Evolutionary conservation across 495 filamentous ascomycete species (phyloP).

Genomic region (Tuber umbilicatum): DNA sequence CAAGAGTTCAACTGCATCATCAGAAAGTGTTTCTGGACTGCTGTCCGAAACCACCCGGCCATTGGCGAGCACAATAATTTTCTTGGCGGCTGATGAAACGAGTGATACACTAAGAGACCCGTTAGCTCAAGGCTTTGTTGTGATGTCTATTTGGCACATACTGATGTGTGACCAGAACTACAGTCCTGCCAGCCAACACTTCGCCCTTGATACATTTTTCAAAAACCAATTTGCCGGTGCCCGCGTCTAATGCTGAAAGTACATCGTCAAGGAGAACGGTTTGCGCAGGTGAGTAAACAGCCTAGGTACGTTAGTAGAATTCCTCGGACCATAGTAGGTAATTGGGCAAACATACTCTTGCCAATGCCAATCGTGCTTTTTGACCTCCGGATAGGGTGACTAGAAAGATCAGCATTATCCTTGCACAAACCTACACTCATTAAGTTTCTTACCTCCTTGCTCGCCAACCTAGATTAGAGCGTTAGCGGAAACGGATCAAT

Average conservation of each 20-base stretch:
- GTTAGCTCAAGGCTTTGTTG: constrained; percentile 16
- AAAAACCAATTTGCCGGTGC: constrained; percentile 49
- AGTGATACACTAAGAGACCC: constrained; percentile 18
- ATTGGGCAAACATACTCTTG: constrained; percentile 46
- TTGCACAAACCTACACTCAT: constrained; percentile 48
- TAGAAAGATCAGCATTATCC: constrained; percentile 47
- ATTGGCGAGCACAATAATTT: constrained; percentile 53
- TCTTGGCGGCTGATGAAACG: constrained; percentile 38
- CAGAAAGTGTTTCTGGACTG: constrained; percentile 41
- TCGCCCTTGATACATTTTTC: constrained; percentile 50
- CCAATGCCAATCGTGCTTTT: constrained; percentile 60
- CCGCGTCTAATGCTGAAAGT: constrained; percentile 56
- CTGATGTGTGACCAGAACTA: constrained; percentile 53
- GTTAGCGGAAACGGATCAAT: constrained; percentile 59
- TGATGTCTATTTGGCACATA: constrained; percentile 38
- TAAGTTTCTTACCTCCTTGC: constrained; percentile 43
- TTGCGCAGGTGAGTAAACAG: constrained; percentile 60
- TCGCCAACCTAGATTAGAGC: constrained; percentile 51
- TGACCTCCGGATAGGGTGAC: constrained; percentile 67
- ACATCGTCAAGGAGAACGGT: constrained; percentile 65
- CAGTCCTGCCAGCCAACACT: constrained; percentile 47
- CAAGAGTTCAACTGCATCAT: constrained; percentile 19
- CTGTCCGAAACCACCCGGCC: constrained; percentile 49
- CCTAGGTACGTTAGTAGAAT: neutral
- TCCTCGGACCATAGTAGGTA: neutral